Conservation (phyloP, 2,329 filamentous ascomycete genomes). For the Colletotrichum neosansevieriae region DNA sequence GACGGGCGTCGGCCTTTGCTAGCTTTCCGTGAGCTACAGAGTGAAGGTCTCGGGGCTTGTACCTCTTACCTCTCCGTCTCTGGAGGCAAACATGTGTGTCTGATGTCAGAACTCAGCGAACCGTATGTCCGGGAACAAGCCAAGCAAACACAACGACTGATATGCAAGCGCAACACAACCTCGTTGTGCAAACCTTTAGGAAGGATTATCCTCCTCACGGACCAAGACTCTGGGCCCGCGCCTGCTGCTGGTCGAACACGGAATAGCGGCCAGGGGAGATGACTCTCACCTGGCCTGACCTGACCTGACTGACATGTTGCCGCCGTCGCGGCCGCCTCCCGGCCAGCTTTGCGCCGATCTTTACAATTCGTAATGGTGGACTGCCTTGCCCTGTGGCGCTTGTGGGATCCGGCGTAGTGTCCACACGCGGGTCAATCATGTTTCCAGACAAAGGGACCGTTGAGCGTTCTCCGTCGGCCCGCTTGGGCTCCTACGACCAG, state of each 20-base stretch:
- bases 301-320: slow-evolving; percentile 33
- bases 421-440: slow-evolving; percentile 26
- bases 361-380: slow-evolving; percentile 7
- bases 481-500: slow-evolving; percentile 32
- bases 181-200: slow-evolving; percentile 17
- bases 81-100: slow-evolving; percentile 25
- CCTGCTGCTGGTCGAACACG: not conserved
- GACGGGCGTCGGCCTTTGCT: slow-evolving; percentile 37
- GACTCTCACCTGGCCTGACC: slow-evolving; percentile 1
- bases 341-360: slow-evolving; percentile 15
- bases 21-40: slow-evolving; percentile 27
- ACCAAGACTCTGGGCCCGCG: slow-evolving; percentile 31
- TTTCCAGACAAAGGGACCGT: slow-evolving; percentile 35
- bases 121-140: slow-evolving; percentile 23
- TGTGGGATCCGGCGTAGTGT: slow-evolving; percentile 29
- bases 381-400: slow-evolving; percentile 24
- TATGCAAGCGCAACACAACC: slow-evolving; percentile 17
- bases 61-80: slow-evolving; percentile 3
- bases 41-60: slow-evolving; percentile 27
- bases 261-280: slow-evolving; percentile 2
- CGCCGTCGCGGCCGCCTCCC: slow-evolving; percentile 4
- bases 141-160: slow-evolving; percentile 13
- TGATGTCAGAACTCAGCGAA: slow-evolving; percentile 33
- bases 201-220: slow-evolving; percentile 12
- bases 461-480: slow-evolving; percentile 37